Evolutionary conservation across 1,284 basidiomycete species (phyloP), one percentile per base, ranked within the genome.

Genomic region (Papiliotrema flavescens): DNA sequence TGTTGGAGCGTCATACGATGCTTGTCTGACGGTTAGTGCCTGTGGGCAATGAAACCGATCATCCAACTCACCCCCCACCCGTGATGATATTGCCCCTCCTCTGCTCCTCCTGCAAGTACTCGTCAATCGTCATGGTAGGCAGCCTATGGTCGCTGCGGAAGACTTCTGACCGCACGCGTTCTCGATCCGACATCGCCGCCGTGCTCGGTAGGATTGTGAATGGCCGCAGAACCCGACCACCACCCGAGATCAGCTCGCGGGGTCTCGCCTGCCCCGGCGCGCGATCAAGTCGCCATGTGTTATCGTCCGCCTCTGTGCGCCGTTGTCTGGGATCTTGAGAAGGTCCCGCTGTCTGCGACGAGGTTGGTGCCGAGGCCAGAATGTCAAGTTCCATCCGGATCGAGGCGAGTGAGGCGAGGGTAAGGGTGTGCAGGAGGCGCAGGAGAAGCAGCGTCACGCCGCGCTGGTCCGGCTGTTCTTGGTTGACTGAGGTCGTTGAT

Each of bases 111-210:
- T 88, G 85, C 22, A 98, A 82, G 70, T 95, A 98, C 74, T 98
- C 90, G 69, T 98, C 95, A 63, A 98, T 85, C 1, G 88, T 84
- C 96, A 99, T 98, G 0, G 91, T 95, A 2, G 95, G 95, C 28
- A 98, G 79, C 22, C 88, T 83, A 72, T 97, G 85, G n/a, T 83
- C 84, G 3, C 90, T 83, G 15, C 86, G 83, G 78, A 98, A 98
- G 2, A 98, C 93, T 67, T 90, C 84, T 0, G 81, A 76, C 66
- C 86, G 85, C 8, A 95, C 68, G 28, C 85, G 81, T 42, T 86
- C 81, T 51, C 90, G 84, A 58, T 89, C 83, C 2, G 71, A 69
- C 2, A 81, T 75, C 15, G 54, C 56, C 32, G 61, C 60, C 23
- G 82, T 81, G 1, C 86, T 82, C 2, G 90, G 89, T n/a, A 96